These are phyloP conservation scores for Myriangium duriaei DNA, from an alignment of 2,329 filamentous ascomycete species.

Conservation along the genomic window DNA sequence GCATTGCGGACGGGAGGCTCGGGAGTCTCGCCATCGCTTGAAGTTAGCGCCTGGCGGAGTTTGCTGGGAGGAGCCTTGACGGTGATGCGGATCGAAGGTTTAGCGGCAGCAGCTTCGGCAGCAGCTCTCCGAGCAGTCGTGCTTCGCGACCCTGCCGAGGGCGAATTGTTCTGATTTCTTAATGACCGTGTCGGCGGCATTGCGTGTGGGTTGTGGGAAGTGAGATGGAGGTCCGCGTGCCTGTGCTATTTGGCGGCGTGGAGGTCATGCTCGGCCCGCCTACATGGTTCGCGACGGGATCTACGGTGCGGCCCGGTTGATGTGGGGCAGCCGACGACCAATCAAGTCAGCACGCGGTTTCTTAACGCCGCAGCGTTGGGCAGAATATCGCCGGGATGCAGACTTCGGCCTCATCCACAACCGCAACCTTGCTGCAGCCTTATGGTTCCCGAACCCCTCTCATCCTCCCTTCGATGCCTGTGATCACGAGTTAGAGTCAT, in stretches of 20 bases:
- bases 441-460: neutral
- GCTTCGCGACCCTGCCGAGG: conserved; percentile 23
- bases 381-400: neutral
- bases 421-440: neutral
- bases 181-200: conserved; percentile 22
- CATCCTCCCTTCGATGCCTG: neutral
- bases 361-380: neutral
- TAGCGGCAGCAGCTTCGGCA: conserved; percentile 29
- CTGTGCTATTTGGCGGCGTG: too few species aligned
- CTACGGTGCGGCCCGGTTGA: conserved; percentile 1
- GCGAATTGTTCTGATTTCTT: conserved; percentile 24
- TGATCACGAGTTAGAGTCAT: neutral
- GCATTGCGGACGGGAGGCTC: conserved; percentile 18
- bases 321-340: conserved; percentile 3
- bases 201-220: conserved; percentile 1
- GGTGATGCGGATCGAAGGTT: conserved; percentile 35
- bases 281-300: neutral
- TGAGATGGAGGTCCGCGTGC: neutral
- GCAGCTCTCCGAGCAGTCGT: conserved; percentile 21
- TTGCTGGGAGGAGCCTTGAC: conserved; percentile 39
- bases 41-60: conserved; percentile 34
- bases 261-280: conserved; percentile 1
- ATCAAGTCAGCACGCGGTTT: conserved; percentile 4
- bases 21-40: conserved; percentile 19
- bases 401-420: neutral